These are phyloP conservation scores for Chaetoceros tenuissimus DNA, from an alignment of 108 stramenopile genomes.

Conservation along the genomic window DNA sequence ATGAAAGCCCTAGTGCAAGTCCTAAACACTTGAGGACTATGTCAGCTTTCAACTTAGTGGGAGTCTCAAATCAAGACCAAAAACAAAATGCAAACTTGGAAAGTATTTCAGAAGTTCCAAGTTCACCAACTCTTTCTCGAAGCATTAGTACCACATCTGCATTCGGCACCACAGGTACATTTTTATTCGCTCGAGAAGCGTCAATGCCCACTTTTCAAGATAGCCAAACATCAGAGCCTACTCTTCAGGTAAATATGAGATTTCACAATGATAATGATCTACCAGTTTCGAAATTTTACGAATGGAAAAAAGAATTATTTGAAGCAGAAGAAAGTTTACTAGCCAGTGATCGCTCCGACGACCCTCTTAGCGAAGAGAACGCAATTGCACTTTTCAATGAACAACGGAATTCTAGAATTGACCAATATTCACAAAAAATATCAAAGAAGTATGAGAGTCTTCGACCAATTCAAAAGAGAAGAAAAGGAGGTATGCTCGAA, in stretches of 20 bases:
- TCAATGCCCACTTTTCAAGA: not conserved
- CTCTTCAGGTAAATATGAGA: too few species aligned
- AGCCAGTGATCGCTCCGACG: conserved; percentile 20
- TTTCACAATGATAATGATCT: conserved; percentile 34
- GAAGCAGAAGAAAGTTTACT: conserved; percentile 14
- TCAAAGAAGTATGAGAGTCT: conserved; percentile 46
- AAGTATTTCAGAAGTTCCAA: not conserved
- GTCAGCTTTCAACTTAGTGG: not conserved
- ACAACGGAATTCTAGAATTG: conserved; percentile 46
- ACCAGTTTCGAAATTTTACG: conserved; percentile 61
- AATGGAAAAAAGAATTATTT: conserved; percentile 65
- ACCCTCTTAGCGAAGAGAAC: conserved; percentile 70
- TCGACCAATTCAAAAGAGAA: conserved; percentile 30
- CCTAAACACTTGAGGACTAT: not conserved
- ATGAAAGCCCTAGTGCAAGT: not conserved
- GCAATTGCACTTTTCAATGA: conserved; percentile 56
- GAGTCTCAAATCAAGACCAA: not conserved
- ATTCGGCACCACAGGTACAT: not conserved
- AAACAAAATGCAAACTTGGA: not conserved
- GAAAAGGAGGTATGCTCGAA: conserved; percentile 11
- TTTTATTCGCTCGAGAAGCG: too few species aligned
- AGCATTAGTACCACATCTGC: not conserved
- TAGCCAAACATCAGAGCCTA: not conserved
- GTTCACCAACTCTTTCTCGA: not conserved
- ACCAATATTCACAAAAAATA: conserved; percentile 34